These are phyloP conservation scores for Lentinus brumalis DNA, from an alignment of 768 basidiomycete genomes.

Conservation along the genomic window DNA sequence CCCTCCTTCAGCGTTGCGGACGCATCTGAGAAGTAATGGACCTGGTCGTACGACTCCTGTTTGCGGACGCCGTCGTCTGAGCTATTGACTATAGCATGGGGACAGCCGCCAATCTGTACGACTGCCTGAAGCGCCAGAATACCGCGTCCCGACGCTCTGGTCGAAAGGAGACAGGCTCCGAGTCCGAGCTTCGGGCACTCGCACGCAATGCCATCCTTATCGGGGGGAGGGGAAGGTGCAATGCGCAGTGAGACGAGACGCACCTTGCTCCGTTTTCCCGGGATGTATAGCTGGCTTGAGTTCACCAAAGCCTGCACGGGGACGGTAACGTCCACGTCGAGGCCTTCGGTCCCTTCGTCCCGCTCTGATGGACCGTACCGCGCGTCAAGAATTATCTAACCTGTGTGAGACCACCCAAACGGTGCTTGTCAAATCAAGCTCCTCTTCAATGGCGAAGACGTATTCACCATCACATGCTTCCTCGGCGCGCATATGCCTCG, in stretches of 20 bases:
- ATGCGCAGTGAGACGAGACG: slow-evolving; percentile 17
- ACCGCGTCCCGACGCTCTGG: slow-evolving; percentile 13
- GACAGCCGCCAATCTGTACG: slow-evolving; percentile 7
- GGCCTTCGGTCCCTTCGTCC: slow-evolving; percentile 52
- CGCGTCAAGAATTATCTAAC: slow-evolving; percentile 77
- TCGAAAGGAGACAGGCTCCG: slow-evolving; percentile 6
- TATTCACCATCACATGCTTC: slow-evolving; percentile 62
- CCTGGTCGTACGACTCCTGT: background rate
- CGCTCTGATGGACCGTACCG: slow-evolving; percentile 62
- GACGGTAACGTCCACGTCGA: slow-evolving; percentile 75
- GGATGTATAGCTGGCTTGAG: slow-evolving; percentile 76
- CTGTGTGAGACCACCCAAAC: slow-evolving; percentile 38
- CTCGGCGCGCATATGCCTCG: slow-evolving; percentile 64
- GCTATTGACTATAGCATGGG: slow-evolving; percentile 10
- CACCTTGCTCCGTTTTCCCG: slow-evolving; percentile 77
- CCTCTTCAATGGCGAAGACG: slow-evolving; percentile 10
- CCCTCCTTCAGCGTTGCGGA: background rate
- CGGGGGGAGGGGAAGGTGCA: slow-evolving; percentile 7
- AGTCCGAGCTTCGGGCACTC: slow-evolving; percentile 9
- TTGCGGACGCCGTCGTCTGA: background rate
- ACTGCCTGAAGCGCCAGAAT: slow-evolving; percentile 7
- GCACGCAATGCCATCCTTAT: slow-evolving; percentile 8
- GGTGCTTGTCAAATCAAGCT: slow-evolving; percentile 7
- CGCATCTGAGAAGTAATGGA: background rate
- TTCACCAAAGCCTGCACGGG: slow-evolving; percentile 82